Evolutionary conservation across 2,329 filamentous ascomycete genomes (phyloP), one percentile per base, ranked within the genome.

Genomic region (Fragosphaeria purpurea): DNA sequence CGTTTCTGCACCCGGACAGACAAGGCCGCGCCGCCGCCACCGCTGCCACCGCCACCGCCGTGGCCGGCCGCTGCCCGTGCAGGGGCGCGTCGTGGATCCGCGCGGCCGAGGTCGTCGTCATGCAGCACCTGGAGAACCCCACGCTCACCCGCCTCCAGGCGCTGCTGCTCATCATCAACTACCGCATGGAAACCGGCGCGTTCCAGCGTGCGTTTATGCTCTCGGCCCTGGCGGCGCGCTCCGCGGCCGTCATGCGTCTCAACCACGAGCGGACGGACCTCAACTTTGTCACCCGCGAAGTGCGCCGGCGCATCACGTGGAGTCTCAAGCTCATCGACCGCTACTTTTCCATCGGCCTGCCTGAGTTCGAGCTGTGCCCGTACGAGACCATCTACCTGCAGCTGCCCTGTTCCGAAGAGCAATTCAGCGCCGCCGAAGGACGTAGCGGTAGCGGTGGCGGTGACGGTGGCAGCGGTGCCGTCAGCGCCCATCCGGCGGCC

Each of bases 311-410:
- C 7, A 57, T 69, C 8, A 66, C 67, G 57, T 71, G 68, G 68
- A 65, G 65, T 1, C 57, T 70, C 7, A 70, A 66, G 53, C 55
- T 70, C 11, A 60, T 70, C 5, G 67, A 70, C 48, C 61, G 65
- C 44, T 68, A 66, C 52, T 67, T 69, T 53, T 68, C 67, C 11
- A 66, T 69, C 5, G 68, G 68, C 1, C 57, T 70, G 13, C 60
- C 65, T 11, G 68, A 71, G 53, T 70, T 70, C 45, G 66, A 68
- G 53, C 60, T 68, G 12, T 70, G 65, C 48, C 65, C 65, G 1
- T 61, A 65, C 32, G 65, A 70, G 50, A 63, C 61, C 5, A 65
- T 70, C 11, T 63, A 67, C 52, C 61, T 70, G 13, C 62, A 67
- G 48, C 60, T 68, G 38, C 65, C 66, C 7, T 65, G 62, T 46